Conservation (phyloP, 257 asterid species). For the Nicotiana undulata region DNA sequence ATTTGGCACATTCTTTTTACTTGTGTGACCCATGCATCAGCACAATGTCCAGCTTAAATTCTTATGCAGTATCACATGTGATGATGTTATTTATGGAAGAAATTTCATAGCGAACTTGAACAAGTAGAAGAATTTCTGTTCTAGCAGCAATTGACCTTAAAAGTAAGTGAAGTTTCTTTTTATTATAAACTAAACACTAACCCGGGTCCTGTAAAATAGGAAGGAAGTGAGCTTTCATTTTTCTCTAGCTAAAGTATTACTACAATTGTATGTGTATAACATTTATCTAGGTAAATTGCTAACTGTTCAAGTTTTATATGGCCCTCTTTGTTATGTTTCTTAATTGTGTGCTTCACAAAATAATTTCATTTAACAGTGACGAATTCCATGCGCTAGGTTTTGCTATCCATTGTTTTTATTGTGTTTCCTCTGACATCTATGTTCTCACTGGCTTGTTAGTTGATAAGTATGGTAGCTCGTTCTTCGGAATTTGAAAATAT, state of each 20-base stretch:
- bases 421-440: conserved; percentile 2
- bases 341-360: background rate
- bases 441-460: conserved; percentile 33
- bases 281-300: background rate
- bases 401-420: background rate
- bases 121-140: background rate
- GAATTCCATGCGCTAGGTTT: background rate
- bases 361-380: background rate
- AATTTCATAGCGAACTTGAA: background rate
- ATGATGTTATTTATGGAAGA: background rate
- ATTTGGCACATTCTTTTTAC: background rate
- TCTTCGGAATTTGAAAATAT: conserved; percentile 97
- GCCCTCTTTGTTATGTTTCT: background rate
- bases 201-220: background rate
- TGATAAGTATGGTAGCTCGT: conserved; percentile 92
- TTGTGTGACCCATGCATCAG: conserved; percentile 1
- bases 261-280: background rate
- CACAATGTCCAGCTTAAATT: conserved; percentile 1
- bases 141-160: background rate
- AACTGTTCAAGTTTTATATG: background rate
- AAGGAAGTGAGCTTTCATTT: background rate
- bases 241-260: background rate
- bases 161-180: background rate
- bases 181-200: background rate
- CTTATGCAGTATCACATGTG: background rate